Percentiles rank a stretch among this genome's conserved stretches.
phyloP scores from a whole-genome alignment of 2,329 filamentous ascomycete genomes.

The Colletotrichum trifolii region DNA sequence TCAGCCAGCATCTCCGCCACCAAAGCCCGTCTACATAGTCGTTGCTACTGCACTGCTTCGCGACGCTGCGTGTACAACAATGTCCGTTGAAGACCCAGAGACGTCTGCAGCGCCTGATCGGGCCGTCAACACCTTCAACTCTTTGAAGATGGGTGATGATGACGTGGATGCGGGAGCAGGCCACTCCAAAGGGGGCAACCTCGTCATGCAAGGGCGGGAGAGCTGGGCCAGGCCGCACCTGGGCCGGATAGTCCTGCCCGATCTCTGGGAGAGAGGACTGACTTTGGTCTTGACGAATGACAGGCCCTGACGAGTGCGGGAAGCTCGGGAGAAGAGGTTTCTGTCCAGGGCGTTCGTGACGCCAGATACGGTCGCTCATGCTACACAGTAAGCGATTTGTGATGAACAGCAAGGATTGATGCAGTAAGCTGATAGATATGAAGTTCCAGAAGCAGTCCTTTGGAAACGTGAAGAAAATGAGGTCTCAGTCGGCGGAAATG shows the following conservation, averaged over 20 bases:
- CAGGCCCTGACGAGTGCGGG: neutral
- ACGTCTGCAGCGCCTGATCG: slow-evolving; percentile 8
- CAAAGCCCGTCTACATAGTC: neutral
- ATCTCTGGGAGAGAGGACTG: neutral
- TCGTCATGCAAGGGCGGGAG: slow-evolving; percentile 29
- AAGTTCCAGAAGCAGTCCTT: neutral
- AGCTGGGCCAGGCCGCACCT: slow-evolving; percentile 10
- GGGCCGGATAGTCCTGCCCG: slow-evolving; percentile 3
- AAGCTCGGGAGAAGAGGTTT: neutral
- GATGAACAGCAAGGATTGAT: slow-evolving; percentile 6
- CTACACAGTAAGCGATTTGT: slow-evolving; percentile 10
- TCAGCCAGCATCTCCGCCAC: neutral
- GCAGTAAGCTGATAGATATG: neutral
- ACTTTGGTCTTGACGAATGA: slow-evolving; percentile 5
- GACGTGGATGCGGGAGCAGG: slow-evolving; percentile 3
- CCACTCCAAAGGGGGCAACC: slow-evolving; percentile 5
- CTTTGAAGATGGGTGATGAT: slow-evolving; percentile 1
- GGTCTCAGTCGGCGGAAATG: slow-evolving; percentile 14
- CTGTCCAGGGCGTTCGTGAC: neutral
- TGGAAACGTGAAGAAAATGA: slow-evolving; percentile 7
- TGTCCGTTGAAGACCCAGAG: too few species aligned
- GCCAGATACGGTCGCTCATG: neutral
- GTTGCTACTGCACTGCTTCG: neutral
- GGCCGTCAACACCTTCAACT: neutral
- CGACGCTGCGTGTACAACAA: neutral